Evolutionary conservation across 495 filamentous ascomycete species (phyloP), one percentile per base, ranked within the genome.

Genomic region (Podospora pseudocomata): DNA sequence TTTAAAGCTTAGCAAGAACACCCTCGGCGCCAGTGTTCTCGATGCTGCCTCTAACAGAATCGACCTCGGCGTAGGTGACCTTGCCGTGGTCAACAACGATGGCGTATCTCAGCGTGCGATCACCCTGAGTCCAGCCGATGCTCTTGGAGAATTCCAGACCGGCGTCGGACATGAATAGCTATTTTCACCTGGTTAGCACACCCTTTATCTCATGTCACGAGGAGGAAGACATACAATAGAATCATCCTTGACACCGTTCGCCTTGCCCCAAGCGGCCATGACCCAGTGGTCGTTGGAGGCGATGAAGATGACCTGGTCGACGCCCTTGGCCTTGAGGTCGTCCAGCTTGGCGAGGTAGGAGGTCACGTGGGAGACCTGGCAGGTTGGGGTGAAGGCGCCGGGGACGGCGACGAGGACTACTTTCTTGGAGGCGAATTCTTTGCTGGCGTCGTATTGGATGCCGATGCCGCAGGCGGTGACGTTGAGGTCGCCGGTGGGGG

Each of bases 251-350:
- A 96, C 85, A 44, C 85, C 85, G 82, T 97, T 96, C 72, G 93
- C 94, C 87, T 97, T 97, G 77, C 89, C 90, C 94, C 94, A 98
- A 64, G 94, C 94, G 75, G 87, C 88, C 92, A 96, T 96, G 74
- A 98, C 94, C 78, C 86, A 96, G 64, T 88, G 85, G 84, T 97
- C 93, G 79, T 98, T 97, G 85, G 83, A 92, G 66, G 92, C 91
- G 70, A 97, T 91, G 75, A 94, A 89, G 67, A 91, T 85, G 68
- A 97, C 87, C 65, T 91, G 76, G 80, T 97, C 92, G 70, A 97
- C 92, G 71, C 92, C 93, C 86, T 94, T 95, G 69, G 79, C 82
- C 81, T 88, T 89, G 78, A 97, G 83, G 78, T 90, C 81, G 54
- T 84, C 76, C 61, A 91, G 80, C 72, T 93, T 89, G 80, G 85